Evolutionary conservation across 108 stramenopile genomes (phyloP).

Genomic region (Chaetoceros tenuissimus): DNA sequence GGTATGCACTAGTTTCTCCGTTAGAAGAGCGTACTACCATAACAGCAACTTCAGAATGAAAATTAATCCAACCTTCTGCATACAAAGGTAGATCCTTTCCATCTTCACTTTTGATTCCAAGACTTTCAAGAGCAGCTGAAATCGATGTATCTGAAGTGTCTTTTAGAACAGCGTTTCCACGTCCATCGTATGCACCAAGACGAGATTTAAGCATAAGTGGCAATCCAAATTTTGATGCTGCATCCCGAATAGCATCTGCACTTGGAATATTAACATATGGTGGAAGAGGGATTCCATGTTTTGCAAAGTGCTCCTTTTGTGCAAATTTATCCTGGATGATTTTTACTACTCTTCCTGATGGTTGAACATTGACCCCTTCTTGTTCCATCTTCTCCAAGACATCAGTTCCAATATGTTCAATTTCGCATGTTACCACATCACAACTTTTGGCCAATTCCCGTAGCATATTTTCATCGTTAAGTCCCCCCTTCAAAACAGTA

Average conservation of each 20-base stretch:
- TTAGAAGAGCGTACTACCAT: conserved; percentile 88
- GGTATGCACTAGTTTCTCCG: conserved; percentile 74
- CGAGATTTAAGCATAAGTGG: conserved; percentile 96
- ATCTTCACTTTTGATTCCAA: conserved; percentile 27
- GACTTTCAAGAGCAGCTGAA: conserved; percentile 34
- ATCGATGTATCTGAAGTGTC: conserved; percentile 46
- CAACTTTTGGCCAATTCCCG: conserved; percentile 50
- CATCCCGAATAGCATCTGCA: conserved; percentile 49
- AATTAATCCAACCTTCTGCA: conserved; percentile 94
- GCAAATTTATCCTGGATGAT: conserved; percentile 93
- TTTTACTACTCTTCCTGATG: conserved; percentile 67
- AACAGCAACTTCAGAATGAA: conserved; percentile 89
- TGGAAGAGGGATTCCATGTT: conserved; percentile 61
- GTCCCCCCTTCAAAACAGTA: conserved; percentile 66
- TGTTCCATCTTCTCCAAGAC: conserved; percentile 70
- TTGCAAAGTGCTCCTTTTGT: conserved; percentile 88
- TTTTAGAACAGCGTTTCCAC: conserved; percentile 88
- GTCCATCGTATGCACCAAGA: conserved; percentile 93
- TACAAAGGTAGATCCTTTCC: conserved; percentile 56
- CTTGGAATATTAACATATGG: conserved; percentile 51
- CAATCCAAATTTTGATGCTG: conserved; percentile 65
- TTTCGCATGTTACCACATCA: conserved; percentile 96
- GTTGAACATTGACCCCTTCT: conserved; percentile 84
- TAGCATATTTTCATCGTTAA: conserved; percentile 78
- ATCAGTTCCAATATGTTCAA: conserved; percentile 94